Evolutionary conservation across 1,139 yeast genomes (phyloP).

Genomic region (Geotrichum bryndzae): DNA sequence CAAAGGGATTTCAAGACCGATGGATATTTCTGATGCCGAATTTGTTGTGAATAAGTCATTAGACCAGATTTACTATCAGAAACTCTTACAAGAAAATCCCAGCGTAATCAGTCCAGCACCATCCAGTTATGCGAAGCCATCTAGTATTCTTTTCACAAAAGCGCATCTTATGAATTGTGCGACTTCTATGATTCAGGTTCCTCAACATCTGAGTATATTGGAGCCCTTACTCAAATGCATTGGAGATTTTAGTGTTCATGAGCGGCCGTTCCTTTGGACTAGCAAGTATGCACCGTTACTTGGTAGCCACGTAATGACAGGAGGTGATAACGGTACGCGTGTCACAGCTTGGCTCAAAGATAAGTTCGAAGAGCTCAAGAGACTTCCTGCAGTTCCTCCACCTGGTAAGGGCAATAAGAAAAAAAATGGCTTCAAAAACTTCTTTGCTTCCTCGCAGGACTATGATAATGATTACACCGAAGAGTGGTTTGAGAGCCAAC

Average conservation of each 20-base stretch:
- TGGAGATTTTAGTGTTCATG: constrained; percentile 3
- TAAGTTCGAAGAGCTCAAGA: constrained; percentile 19
- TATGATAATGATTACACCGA: constrained; percentile 32
- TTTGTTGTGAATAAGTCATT: neutral
- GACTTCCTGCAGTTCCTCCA: neutral
- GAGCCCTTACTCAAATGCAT: constrained; percentile 2
- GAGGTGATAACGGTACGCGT: constrained; percentile 13
- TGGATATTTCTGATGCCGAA: neutral
- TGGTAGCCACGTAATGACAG: constrained; percentile 19
- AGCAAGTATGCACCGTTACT: constrained; percentile 10
- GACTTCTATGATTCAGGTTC: neutral
- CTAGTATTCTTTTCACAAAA: neutral
- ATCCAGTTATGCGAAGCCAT: neutral
- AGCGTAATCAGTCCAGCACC: neutral
- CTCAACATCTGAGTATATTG: neutral
- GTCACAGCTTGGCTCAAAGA: constrained; percentile 23
- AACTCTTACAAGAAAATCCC: neutral
- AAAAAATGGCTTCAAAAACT: constrained; percentile 14
- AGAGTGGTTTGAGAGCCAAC: constrained; percentile 40
- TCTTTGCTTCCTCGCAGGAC: too few relatives aligned
- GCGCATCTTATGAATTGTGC: neutral
- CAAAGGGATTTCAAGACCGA: neutral
- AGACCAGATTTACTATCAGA: neutral
- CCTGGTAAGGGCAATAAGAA: constrained; percentile 20
- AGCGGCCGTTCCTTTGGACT: constrained; percentile 7